phyloP scores from a whole-genome alignment of 116 monocot species.

The Iris pallida region DNA sequence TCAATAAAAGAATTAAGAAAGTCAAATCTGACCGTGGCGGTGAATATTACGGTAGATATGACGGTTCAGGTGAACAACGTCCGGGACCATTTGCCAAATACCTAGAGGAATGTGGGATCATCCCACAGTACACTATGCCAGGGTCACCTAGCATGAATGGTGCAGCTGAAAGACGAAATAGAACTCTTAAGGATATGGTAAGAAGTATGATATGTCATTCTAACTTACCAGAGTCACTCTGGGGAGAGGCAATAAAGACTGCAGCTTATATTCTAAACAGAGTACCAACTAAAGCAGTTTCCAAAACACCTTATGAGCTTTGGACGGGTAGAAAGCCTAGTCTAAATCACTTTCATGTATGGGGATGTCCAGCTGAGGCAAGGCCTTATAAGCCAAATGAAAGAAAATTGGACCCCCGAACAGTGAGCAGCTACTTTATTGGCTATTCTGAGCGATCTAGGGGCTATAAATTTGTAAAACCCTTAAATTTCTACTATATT shows the following conservation, averaged over 20 bases:
- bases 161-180: slow-evolving; percentile 1
- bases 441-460: neutral
- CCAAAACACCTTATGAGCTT: slow-evolving; percentile 17
- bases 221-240: slow-evolving; percentile 1
- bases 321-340: too few relatives aligned
- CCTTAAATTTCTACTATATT: too few relatives aligned
- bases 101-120: slow-evolving; percentile 10
- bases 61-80: neutral
- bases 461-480: neutral
- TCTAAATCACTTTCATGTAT: neutral
- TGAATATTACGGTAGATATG: neutral
- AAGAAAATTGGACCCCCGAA: neutral
- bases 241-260: slow-evolving; percentile 12
- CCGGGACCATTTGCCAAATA: neutral
- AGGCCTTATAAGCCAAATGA: slow-evolving; percentile 5
- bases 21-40: neutral
- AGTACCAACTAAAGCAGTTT: slow-evolving; percentile 5
- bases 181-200: neutral
- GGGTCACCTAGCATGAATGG: slow-evolving; percentile 14
- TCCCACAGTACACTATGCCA: slow-evolving; percentile 9
- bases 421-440: too few relatives aligned
- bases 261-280: slow-evolving; percentile 14
- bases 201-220: slow-evolving; percentile 11
- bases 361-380: slow-evolving; percentile 9
- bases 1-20: neutral